These are phyloP conservation scores for Hypoxylon lenormandii DNA, from an alignment of 495 filamentous ascomycete genomes.

Conservation along the genomic window DNA sequence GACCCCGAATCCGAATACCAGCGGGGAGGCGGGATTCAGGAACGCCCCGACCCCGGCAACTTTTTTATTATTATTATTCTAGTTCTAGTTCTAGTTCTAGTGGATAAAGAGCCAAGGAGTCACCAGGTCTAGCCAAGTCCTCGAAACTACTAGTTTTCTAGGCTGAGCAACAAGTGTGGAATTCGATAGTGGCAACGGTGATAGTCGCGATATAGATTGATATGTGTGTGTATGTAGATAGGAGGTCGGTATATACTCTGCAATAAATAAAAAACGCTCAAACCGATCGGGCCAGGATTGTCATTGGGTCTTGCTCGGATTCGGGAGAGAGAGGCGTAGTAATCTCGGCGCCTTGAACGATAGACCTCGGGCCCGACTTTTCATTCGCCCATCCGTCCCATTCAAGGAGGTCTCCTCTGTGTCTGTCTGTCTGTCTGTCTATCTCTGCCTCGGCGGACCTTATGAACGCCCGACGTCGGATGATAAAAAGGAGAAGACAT, in stretches of 20 bases:
- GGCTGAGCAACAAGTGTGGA: slow-evolving; percentile 13
- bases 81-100: no score
- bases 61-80: background rate
- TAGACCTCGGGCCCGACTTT: slow-evolving; percentile 14
- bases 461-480: slow-evolving; percentile 7
- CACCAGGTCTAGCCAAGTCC: slow-evolving; percentile 10
- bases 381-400: background rate
- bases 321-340: slow-evolving; percentile 6
- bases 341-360: slow-evolving; percentile 8
- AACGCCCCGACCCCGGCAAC: slow-evolving; percentile 31
- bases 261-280: background rate
- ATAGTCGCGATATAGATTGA: no score
- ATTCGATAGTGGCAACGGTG: no score
- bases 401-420: background rate
- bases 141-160: slow-evolving; percentile 15
- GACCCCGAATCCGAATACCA: slow-evolving; percentile 33
- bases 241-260: no score
- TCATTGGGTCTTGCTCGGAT: background rate
- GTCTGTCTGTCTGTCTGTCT: background rate
- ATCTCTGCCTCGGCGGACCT: background rate
- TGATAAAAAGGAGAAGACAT: background rate
- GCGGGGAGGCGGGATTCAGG: slow-evolving; percentile 29
- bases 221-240: no score
- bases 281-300: background rate
- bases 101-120: slow-evolving; percentile 1